Evolutionary conservation across 2,329 filamentous ascomycete species (phyloP).

Genomic region (Trichophyton rubrum): DNA sequence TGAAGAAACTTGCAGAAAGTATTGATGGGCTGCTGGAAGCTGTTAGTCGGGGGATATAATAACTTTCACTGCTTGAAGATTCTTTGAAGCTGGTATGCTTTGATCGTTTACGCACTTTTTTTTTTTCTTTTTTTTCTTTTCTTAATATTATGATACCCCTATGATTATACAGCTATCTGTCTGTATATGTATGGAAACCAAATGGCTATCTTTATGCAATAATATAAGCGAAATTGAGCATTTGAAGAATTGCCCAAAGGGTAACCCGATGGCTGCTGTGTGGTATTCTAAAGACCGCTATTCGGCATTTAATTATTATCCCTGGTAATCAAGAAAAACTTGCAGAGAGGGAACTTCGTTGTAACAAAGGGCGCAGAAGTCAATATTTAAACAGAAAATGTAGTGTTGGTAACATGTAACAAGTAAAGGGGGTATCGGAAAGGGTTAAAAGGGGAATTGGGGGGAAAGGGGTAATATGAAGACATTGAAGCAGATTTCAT

Average conservation of each 20-base stretch:
- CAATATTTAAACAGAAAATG: neutral
- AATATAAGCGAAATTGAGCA: neutral
- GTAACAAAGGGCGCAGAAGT: neutral
- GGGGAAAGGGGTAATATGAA: neutral
- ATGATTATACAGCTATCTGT: neutral
- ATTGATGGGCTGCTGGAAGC: conserved; percentile 34
- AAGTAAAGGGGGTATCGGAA: neutral
- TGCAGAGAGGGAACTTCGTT: neutral
- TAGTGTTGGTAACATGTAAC: neutral
- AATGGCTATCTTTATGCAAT: neutral
- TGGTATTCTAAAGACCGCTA: neutral
- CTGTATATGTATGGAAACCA: neutral
- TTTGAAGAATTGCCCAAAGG: neutral
- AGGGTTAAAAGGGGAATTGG: no score
- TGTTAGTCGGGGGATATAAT: conserved; percentile 22
- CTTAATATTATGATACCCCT: neutral
- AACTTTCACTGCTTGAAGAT: neutral
- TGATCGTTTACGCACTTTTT: neutral
- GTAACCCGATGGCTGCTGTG: neutral
- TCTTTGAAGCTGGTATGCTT: neutral
- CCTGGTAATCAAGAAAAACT: neutral
- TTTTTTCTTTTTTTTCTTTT: no score
- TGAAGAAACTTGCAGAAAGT: conserved; percentile 28
- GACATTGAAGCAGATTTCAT: neutral
- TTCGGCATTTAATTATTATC: neutral